A percentile compares a stretch with the other conserved stretches of the same genome.
Evolutionary conservation across 2,329 filamentous ascomycete genomes (phyloP).

Genomic region (Penicillium sp.): DNA sequence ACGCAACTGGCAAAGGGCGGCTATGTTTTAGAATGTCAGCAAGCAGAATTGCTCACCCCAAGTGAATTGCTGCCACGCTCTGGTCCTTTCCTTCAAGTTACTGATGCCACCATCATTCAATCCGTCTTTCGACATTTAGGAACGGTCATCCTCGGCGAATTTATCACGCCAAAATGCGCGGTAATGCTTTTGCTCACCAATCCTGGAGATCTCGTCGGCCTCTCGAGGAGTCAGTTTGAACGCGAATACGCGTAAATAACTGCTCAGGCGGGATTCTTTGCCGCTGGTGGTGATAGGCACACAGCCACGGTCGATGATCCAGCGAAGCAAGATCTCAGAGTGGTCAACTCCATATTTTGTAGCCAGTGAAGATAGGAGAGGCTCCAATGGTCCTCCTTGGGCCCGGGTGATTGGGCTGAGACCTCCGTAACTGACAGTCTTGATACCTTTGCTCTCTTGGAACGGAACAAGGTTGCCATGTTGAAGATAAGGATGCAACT

Average conservation of each 20-base stretch:
- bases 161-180: conserved; percentile 53
- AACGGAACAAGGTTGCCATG: conserved; percentile 42
- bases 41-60: no score
- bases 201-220: conserved; percentile 50
- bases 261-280: conserved; percentile 57
- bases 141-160: conserved; percentile 45
- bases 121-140: conserved; percentile 10
- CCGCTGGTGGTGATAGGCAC: conserved; percentile 58
- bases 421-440: conserved; percentile 41
- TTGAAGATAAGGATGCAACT: conserved; percentile 47
- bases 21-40: no score
- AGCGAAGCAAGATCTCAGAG: conserved; percentile 56
- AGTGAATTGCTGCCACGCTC: no score
- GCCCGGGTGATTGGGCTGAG: conserved; percentile 53
- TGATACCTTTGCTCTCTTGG: conserved; percentile 43
- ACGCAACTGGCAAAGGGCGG: no score
- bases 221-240: conserved; percentile 59
- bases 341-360: conserved; percentile 60
- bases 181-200: conserved; percentile 50
- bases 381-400: conserved; percentile 54
- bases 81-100: no score
- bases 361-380: conserved; percentile 49
- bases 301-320: conserved; percentile 59
- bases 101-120: no score
- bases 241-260: conserved; percentile 54